These are phyloP conservation scores for Creolimax fragrantissima DNA, from an alignment of 78 protist genomes.

Conservation along the genomic window DNA sequence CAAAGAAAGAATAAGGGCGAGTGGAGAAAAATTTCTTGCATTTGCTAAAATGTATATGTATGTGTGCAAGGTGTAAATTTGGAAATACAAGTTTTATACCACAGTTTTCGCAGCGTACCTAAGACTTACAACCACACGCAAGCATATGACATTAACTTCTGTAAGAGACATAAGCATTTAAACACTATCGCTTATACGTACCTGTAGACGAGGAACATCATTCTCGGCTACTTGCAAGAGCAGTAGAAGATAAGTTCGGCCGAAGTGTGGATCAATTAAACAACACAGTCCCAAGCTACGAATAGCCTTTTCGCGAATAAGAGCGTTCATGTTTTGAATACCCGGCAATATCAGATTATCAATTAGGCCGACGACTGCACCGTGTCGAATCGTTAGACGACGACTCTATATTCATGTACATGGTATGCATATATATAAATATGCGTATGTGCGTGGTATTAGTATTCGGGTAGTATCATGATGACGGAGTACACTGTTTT, in stretches of 20 bases:
- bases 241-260: not conserved
- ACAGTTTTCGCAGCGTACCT: too few species aligned
- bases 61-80: too few species aligned
- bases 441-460: not conserved
- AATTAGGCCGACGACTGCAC: not conserved
- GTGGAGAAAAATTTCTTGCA: too few species aligned
- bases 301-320: not conserved
- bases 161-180: too few species aligned
- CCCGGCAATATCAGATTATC: not conserved
- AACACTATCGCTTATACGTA: too few species aligned
- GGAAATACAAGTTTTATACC: too few species aligned
- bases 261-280: not conserved
- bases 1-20: too few species aligned
- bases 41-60: too few species aligned
- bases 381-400: not conserved
- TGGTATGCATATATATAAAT: not conserved
- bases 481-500: too few species aligned
- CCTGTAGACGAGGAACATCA: not conserved
- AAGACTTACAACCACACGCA: too few species aligned
- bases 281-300: not conserved
- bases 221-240: not conserved
- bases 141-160: too few species aligned
- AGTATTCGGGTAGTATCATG: too few species aligned
- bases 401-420: not conserved
- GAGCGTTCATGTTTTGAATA: not conserved